A percentile compares a stretch with the other conserved stretches of the same genome.
phyloP scores from a whole-genome alignment of 768 basidiomycete genomes.

The Russula earlei region DNA sequence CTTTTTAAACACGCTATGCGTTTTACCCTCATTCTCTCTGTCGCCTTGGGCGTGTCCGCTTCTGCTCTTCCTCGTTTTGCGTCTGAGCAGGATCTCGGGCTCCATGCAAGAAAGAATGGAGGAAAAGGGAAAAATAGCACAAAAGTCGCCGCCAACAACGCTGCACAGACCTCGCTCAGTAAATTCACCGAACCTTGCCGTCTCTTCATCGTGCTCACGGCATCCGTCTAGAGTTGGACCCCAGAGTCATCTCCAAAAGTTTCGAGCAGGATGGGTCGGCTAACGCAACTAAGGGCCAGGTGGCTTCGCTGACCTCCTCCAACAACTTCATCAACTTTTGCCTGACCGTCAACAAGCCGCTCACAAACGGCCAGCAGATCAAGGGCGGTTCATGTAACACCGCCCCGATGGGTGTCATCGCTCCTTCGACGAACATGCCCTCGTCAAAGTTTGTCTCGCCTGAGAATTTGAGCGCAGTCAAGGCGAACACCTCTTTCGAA shows the following conservation, averaged over 20 bases:
- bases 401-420: conserved; percentile 35
- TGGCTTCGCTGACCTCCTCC: conserved; percentile 39
- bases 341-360: conserved; percentile 26
- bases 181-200: neutral
- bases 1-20: neutral
- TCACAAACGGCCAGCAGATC: conserved; percentile 39
- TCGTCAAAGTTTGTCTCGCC: conserved; percentile 36
- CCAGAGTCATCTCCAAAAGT: conserved; percentile 35
- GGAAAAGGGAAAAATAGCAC: neutral
- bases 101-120: neutral
- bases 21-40: conserved; percentile 5
- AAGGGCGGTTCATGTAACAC: conserved; percentile 32
- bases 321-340: conserved; percentile 67
- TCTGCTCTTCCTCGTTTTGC: conserved; percentile 15
- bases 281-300: conserved; percentile 32
- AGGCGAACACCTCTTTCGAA: conserved; percentile 36
- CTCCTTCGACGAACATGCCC: conserved; percentile 36
- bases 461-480: conserved; percentile 32
- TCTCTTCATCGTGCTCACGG: neutral
- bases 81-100: neutral
- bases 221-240: conserved; percentile 30
- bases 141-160: neutral
- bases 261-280: conserved; percentile 45
- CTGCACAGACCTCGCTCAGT: conserved; percentile 11
- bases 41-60: conserved; percentile 26